phyloP scores from a whole-genome alignment of 441 rosid genomes.

The Croton setiger region DNA sequence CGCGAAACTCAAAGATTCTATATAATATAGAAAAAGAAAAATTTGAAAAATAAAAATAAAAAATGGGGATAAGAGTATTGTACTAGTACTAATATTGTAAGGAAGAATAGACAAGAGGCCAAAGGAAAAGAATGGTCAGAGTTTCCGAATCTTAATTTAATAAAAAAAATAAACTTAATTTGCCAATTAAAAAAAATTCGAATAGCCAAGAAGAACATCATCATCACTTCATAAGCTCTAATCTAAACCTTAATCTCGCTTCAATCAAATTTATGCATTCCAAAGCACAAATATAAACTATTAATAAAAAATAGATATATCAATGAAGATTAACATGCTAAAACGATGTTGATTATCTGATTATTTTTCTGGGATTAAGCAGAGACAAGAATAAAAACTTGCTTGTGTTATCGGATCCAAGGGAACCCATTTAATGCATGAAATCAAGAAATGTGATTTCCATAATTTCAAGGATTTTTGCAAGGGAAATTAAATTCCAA shows the following conservation, averaged over 20 bases:
- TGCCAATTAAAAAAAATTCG: no score
- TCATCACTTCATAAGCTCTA: not conserved
- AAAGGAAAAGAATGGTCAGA: no score
- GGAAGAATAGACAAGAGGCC: not conserved
- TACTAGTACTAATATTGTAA: not conserved
- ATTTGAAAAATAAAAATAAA: no score
- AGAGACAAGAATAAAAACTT: conserved; percentile 16
- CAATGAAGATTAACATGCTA: not conserved
- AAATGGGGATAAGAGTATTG: no score
- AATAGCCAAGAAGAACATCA: not conserved
- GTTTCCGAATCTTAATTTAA: no score
- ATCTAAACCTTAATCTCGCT: not conserved
- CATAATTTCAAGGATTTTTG: not conserved
- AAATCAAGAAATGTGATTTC: not conserved
- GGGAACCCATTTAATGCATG: conserved; percentile 40
- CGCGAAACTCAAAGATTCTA: no score
- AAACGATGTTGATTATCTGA: not conserved
- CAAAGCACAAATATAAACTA: not conserved
- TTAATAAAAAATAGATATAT: not conserved
- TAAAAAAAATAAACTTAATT: no score
- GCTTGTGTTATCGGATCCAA: conserved; percentile 44
- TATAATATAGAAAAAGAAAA: no score
- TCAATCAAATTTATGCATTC: no score
- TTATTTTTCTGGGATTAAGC: not conserved
- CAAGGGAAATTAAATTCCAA: not conserved